phyloP scores from a whole-genome alignment of 2,329 filamentous ascomycete species.

The Fusarium mangiferae region DNA sequence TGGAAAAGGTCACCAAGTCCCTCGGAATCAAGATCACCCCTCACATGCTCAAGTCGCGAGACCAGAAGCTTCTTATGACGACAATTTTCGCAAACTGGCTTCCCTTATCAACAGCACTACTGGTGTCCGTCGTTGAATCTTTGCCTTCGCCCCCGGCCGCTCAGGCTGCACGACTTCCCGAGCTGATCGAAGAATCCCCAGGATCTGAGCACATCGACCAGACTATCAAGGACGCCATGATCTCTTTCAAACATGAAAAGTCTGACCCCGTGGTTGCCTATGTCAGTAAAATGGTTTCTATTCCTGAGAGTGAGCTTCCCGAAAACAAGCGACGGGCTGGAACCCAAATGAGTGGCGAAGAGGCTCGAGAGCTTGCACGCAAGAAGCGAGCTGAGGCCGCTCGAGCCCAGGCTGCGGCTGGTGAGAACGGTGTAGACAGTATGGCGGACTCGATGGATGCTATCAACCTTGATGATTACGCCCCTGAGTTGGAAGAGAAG shows the following conservation, averaged over 20 bases:
- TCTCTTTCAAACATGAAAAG: conserved; percentile 76
- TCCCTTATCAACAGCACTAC: conserved; percentile 87
- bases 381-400: conserved; percentile 92
- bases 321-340: conserved; percentile 81
- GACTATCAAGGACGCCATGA: conserved; percentile 81
- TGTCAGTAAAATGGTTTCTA: conserved; percentile 97
- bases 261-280: conserved; percentile 89
- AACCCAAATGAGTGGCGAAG: conserved; percentile 80
- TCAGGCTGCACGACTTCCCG: conserved; percentile 82
- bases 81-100: conserved; percentile 91
- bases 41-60: conserved; percentile 85
- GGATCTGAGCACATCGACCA: conserved; percentile 77
- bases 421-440: conserved; percentile 61
- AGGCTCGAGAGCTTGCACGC: conserved; percentile 86
- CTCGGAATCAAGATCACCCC: conserved; percentile 83
- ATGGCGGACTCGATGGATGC: conserved; percentile 70
- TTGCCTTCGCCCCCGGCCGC: conserved; percentile 85
- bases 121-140: conserved; percentile 94
- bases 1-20: conserved; percentile 96
- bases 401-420: conserved; percentile 73
- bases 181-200: conserved; percentile 81
- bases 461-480: conserved; percentile 66
- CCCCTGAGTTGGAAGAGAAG: conserved; percentile 62
- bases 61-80: conserved; percentile 84
- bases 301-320: conserved; percentile 91